Percentiles rank a stretch among this genome's conserved stretches.
Evolutionary conservation across 805 yeast species (phyloP).

Genomic region (Ogataea methylovora): DNA sequence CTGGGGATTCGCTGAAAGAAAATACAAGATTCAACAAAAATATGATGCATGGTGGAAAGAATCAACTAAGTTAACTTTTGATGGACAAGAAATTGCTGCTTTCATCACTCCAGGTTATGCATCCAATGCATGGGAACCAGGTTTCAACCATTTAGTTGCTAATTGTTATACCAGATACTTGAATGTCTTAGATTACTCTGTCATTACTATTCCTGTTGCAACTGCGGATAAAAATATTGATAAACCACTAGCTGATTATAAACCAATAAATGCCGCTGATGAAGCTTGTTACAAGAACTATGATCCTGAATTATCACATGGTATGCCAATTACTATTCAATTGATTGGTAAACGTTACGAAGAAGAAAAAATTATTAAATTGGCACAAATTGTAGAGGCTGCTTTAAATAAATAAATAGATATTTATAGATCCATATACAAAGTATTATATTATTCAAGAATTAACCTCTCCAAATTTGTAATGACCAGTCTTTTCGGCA

Average conservation of each 20-base stretch:
- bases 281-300: conserved; percentile 34
- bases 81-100: conserved; percentile 37
- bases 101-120: conserved; percentile 40
- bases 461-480: conserved; percentile 48
- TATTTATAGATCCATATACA: too few species aligned
- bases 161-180: conserved; percentile 48
- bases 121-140: conserved; percentile 32
- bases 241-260: conserved; percentile 5
- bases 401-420: too few species aligned
- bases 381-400: conserved; percentile 16
- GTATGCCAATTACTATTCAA: conserved; percentile 52
- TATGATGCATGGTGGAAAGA: conserved; percentile 31
- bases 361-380: conserved; percentile 47
- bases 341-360: conserved; percentile 45
- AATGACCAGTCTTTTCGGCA: conserved; percentile 56
- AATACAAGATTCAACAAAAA: conserved; percentile 27
- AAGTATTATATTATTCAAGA: too few species aligned
- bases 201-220: conserved; percentile 37
- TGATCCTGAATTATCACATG: conserved; percentile 37
- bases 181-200: conserved; percentile 46
- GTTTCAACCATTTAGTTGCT: conserved; percentile 29
- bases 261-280: conserved; percentile 25
- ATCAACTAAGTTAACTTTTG: conserved; percentile 24
- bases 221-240: conserved; percentile 30
- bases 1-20: conserved; percentile 32